Base-by-base conservation (phyloP, 2,329 filamentous ascomycete species). In the Colletotrichum salicis region DNA sequence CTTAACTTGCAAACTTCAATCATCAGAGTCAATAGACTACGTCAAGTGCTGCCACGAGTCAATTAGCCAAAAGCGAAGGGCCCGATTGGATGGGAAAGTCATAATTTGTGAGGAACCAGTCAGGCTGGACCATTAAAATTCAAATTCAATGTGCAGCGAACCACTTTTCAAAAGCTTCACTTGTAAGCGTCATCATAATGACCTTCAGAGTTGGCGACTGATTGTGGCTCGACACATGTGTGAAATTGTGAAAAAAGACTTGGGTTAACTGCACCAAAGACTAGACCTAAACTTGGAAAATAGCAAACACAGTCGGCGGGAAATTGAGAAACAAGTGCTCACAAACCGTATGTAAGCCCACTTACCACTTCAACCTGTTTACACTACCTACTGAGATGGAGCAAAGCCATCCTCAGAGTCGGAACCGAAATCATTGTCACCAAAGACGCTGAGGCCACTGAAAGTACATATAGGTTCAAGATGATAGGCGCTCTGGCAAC, bases 401-500 rank as follows among this genome's bases (percentile, higher is more conserved):
- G 15, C 41, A n/a, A n/a, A 33, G 5, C 19, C 7, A 31, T 29
- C 24, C 52, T 48, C 35, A 8, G 31, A 33, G 35, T 33, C 45
- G 19, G 35, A 33, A 19, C 10, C 12, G 4, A 12, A 22, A 19
- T 10, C 24, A 6, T 45, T 12, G 6, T n/a, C 31, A 19, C 89
- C 84, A 72, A 87, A 77, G 76, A 90, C 87, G 31, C 86, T 86
- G 55, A 90, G 84, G 58, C 90, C 88, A 75, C 90, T 86, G 72
- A 90, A 85, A 13, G 90, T 83, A 29, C 27, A 4, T 29, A 4
- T 29, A 13, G 88, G 87, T 59, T 82, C 81, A 8, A 86, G 80
- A 74, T 90, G 87, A 15, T 72, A 72, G 22, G 70, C 15, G 22
- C 35, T 41, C 41, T 72, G 70, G 61, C 70, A 72, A 7, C 7